Base-by-base conservation (phyloP, 805 yeast species). In the Saccharomyces cerevisiae region DNA sequence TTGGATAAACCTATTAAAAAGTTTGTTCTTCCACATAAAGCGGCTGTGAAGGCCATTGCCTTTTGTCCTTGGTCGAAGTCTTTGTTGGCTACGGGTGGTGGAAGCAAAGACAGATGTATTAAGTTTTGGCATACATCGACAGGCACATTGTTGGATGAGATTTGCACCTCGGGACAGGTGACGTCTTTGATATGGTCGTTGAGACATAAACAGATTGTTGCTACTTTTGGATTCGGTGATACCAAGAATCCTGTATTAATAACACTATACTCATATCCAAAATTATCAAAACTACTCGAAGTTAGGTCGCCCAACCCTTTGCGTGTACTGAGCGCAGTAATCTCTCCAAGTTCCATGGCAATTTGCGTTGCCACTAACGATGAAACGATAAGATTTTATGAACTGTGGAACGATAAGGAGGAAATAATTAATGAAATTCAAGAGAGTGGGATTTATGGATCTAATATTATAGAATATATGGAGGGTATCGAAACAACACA, bases 1-100 rank as follows among this genome's bases (percentile, higher is more conserved):
- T 55, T 70, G 4, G 47, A 57, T 3, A 53, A 64, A 0, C 86
- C 92, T 9, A 62, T 53, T 24, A 61, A 79, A 49, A 69, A 72
- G 56, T 81, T 76, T 63, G 65, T 69, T 9, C 72, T 90, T 51
- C 80, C 77, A 0, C 97, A 91, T 63, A 72, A 74, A 2, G 96
- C 96, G 1, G 97, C 97, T 0, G 91, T 91, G 0, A 90, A 90
- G 61, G 97, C 96, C 0, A 73, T 91, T 48, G 86, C 92, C 3
- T 91, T 81, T 62, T 91, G 97, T 65, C 97, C 97, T 0, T 90
- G 97, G 97, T 78, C 89, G 21, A 81, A 81, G 13, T 77, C 85
- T 2, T 70, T 91, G 8, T 67, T 91, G 36, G 97, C 92, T 0
- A 89, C 97, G 0, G 97, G 97, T 0, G 97, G 94, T 2, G 97